A percentile compares a stretch with the other conserved stretches of the same genome.
Evolutionary conservation across 208 protist species (phyloP).

Genomic region (Trypanosomatidae sp.): DNA sequence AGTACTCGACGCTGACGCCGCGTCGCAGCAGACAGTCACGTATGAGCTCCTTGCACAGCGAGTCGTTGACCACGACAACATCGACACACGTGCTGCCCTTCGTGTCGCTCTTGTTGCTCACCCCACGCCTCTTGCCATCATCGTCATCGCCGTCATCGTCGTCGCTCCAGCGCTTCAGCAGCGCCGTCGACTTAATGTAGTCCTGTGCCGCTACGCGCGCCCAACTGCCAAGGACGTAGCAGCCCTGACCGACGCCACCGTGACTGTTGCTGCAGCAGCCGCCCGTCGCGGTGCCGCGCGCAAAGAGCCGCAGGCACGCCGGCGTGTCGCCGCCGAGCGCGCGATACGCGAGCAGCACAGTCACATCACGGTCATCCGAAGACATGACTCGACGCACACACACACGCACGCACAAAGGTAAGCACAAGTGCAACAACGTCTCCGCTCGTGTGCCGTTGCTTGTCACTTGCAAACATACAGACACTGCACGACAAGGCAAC

Average conservation of each 20-base stretch:
- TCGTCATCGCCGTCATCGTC: not conserved
- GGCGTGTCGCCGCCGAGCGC: slow-evolving; percentile 41
- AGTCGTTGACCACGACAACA: slow-evolving; percentile 71
- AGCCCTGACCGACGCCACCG: slow-evolving; percentile 20
- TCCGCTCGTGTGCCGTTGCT: no score
- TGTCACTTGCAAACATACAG: no score
- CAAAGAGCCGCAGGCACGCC: slow-evolving; percentile 67
- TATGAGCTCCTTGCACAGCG: slow-evolving; percentile 71
- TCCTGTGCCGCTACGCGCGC: slow-evolving; percentile 53
- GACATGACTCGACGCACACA: not conserved
- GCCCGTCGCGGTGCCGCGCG: slow-evolving; percentile 18
- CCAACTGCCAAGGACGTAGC: slow-evolving; percentile 72
- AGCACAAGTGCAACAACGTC: no score
- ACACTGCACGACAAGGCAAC: no score
- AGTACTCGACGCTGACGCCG: slow-evolving; percentile 64
- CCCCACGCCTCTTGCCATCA: not conserved
- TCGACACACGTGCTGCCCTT: slow-evolving; percentile 11
- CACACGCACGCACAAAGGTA: no score
- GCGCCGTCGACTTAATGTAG: slow-evolving; percentile 79
- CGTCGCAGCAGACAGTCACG: slow-evolving; percentile 73
- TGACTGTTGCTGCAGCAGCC: slow-evolving; percentile 12
- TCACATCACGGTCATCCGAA: slow-evolving; percentile 54
- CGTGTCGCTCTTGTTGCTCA: no score
- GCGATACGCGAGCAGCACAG: slow-evolving; percentile 45
- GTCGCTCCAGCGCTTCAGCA: slow-evolving; percentile 54